These are phyloP conservation scores for Cyclotella kingstonii DNA, from an alignment of 108 stramenopile genomes.

Conservation along the genomic window DNA sequence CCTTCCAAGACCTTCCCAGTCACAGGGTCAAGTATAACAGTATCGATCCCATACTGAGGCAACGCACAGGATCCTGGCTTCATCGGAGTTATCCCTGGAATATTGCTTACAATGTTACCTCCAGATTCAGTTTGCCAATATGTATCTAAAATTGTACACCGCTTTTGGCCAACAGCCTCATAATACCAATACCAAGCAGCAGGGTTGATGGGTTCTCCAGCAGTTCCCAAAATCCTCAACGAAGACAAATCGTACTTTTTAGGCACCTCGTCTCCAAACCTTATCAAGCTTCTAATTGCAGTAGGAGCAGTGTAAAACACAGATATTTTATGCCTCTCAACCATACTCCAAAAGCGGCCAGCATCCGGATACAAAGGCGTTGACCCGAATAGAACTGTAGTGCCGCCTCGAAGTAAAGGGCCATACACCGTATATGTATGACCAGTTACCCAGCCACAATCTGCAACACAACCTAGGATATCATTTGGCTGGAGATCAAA, in stretches of 20 bases:
- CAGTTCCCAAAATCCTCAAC: slow-evolving; percentile 74
- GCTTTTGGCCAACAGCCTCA: slow-evolving; percentile 62
- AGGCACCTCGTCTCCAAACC: slow-evolving; percentile 70
- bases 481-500: slow-evolving; percentile 72
- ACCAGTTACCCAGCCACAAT: slow-evolving; percentile 90
- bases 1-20: slow-evolving; percentile 63
- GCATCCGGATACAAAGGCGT: slow-evolving; percentile 84
- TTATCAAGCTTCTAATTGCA: slow-evolving; percentile 84
- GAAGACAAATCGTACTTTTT: slow-evolving; percentile 77
- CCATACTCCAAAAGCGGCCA: slow-evolving; percentile 81
- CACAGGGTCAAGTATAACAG: slow-evolving; percentile 66
- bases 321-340: slow-evolving; percentile 63
- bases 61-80: slow-evolving; percentile 83
- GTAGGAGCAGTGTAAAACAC: slow-evolving; percentile 91
- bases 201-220: slow-evolving; percentile 91
- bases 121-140: slow-evolving; percentile 93
- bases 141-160: slow-evolving; percentile 85
- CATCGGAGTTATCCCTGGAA: slow-evolving; percentile 80
- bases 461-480: slow-evolving; percentile 87
- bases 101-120: slow-evolving; percentile 75
- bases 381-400: slow-evolving; percentile 81
- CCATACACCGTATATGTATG: slow-evolving; percentile 82
- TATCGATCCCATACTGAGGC: slow-evolving; percentile 83
- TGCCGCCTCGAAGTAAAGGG: slow-evolving; percentile 71
- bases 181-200: slow-evolving; percentile 92